Evolutionary conservation across 257 asterid species (phyloP).

Genomic region (Fraxinus pennsylvanica): DNA sequence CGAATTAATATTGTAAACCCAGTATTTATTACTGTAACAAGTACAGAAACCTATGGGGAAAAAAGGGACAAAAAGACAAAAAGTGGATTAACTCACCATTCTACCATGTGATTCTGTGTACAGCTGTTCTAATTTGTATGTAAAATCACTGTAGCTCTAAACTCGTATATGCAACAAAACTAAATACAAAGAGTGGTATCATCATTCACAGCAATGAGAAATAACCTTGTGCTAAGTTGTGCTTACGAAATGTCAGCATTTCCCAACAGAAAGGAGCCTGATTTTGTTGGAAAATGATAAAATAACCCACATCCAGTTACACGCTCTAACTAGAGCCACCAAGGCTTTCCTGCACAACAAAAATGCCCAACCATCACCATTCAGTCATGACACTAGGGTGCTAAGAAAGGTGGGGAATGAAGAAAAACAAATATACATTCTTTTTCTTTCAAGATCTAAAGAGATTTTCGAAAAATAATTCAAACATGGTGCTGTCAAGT

Average conservation of each 20-base stretch:
- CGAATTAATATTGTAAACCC: neutral
- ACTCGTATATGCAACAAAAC: neutral
- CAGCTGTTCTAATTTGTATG: neutral
- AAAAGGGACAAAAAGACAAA: too few relatives aligned
- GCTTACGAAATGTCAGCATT: neutral
- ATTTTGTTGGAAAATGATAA: neutral
- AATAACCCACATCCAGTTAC: neutral
- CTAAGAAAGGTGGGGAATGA: too few relatives aligned
- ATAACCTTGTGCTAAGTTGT: neutral
- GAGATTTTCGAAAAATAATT: too few relatives aligned
- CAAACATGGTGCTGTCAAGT: too few relatives aligned
- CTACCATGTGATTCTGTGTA: neutral
- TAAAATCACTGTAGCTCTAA: neutral
- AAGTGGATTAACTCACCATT: neutral
- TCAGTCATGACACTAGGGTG: too few relatives aligned
- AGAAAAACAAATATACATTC: too few relatives aligned
- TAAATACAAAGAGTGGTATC: neutral
- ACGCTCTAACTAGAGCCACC: too few relatives aligned
- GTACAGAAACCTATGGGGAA: neutral
- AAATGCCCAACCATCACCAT: too few relatives aligned
- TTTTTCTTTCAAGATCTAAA: too few relatives aligned
- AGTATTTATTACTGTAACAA: neutral
- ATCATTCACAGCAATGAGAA: neutral
- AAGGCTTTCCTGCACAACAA: too few relatives aligned
- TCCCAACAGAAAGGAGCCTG: neutral